Base-by-base conservation (phyloP, 2,329 filamentous ascomycete species). In the Cladosporium cucumerinum region DNA sequence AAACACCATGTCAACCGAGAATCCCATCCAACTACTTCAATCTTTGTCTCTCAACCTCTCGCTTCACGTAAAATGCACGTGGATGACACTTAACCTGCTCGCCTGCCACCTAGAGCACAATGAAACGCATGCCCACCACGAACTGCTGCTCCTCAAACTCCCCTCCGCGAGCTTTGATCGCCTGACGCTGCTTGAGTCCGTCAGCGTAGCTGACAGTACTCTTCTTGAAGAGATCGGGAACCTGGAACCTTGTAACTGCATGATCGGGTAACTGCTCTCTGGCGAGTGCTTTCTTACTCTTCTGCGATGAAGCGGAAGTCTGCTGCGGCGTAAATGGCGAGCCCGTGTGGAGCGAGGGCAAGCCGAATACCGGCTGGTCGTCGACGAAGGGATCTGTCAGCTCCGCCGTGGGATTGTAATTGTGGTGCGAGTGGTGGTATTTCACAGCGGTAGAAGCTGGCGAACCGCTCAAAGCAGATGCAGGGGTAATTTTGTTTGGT, bases 121-220 rank as follows among this genome's bases (percentile, higher is more conserved):
- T 73, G 67, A 80, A 81, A 49, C 80, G 73, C 66, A 80, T 74
- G 1, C 78, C 80, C 25, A 78, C 73, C 12, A 81, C 71, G 36
- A 82, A 72, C 28, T 74, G 73, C 4, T 78, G 73, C 69, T 81
- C 80, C 26, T 68, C 69, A 65, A 81, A 82, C 25, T 72, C 66
- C 7, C 79, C 80, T 26, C 72, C 69, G 62, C 78, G 72, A 66
- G 78, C 77, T 52, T 76, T 74, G 51, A 71, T 72, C 1, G 80
- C 70, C 67, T 81, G 78, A 60, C 80, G 75, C 61, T 79, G 66
- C 51, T 74, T 69, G 26, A 69, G 68, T 12, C 72, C 69, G 2
- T 66, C 58, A 18, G 69, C 69, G 62, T 71, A 75, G 36, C 60
- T 69, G 10, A 74, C 65, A 11, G 66, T 62, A 63, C 70, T 71